Evolutionary conservation across 176 grass and related monocot genomes (phyloP), one percentile per base, ranked within the genome.

Genomic region (Oryza coarctata): DNA sequence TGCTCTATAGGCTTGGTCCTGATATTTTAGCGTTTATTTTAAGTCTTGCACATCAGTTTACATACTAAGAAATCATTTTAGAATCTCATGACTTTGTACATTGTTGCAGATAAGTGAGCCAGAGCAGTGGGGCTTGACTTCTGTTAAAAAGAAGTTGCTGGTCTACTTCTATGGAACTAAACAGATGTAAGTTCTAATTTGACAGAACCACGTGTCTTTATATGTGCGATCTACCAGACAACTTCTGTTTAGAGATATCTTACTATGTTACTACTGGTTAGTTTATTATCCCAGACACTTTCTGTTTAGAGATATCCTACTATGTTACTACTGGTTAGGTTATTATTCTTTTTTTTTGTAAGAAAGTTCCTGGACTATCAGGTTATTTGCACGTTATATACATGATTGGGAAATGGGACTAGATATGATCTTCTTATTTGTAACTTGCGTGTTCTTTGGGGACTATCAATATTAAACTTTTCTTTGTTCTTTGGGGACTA

Each of bases 111-210:
- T 98, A 71, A 98, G 90, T 78, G 93, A 98, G 79, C 96, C 96
- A 84, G 87, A 93, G 76, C 92, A 93, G 63, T 98, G 96, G 96
- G 87, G 89, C 65, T 58, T 88, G 40, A 58, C 79, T 70, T 88
- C 89, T 79, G 89, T 86, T 75, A 91, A 90, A 75, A 98, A 98
- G 87, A 98, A 98, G 43, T 63, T 89, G 2, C 91, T 98, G 69
- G 96, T 98, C 69, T 98, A 93, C 86, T 98, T 98, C 73, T 98
- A 98, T 77, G 96, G 96, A 87, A 98, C 96, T 78, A 89, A 98
- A 88, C 96, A 98, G 71, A 93, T 98, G 96, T 95, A 81, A 98
- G 93, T 89, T 70, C 32, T 84, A 40, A 78, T 45, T 85, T 33
- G 15, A 27, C n/a, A 72, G 26, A 81, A 81, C 25, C 4, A 6